Conservation (phyloP, 2,329 filamentous ascomycete species). For the Myriosclerotinia curreyana region DNA sequence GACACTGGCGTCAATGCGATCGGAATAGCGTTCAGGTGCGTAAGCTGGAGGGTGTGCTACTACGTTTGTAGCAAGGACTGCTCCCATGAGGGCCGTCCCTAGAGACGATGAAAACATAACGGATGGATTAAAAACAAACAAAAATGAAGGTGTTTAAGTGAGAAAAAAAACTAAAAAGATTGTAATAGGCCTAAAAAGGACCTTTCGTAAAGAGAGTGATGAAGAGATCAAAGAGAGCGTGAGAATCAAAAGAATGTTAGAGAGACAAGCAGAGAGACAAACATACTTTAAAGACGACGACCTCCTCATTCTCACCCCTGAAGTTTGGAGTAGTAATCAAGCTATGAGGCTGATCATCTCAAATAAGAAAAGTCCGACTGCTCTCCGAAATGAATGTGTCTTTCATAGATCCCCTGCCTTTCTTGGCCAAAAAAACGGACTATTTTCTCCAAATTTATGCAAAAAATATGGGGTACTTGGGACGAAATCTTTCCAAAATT, state of each 20-base stretch:
- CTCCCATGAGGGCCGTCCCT: conserved; percentile 19
- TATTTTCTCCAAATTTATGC: conserved; percentile 9
- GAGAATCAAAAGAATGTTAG: background rate
- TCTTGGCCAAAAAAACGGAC: background rate
- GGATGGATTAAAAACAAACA: conserved; percentile 5
- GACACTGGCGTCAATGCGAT: background rate
- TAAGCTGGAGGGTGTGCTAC: conserved; percentile 14
- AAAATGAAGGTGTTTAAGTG: conserved; percentile 12
- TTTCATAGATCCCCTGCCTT: conserved; percentile 2
- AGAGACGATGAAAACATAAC: conserved; percentile 21
- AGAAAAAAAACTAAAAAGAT: conserved; percentile 7
- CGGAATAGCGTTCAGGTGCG: conserved; percentile 5
- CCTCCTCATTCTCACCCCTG: conserved; percentile 2
- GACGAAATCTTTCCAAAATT: background rate
- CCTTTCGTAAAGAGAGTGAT: conserved; percentile 21
- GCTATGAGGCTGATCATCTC: conserved; percentile 14
- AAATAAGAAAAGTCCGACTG: conserved; percentile 3
- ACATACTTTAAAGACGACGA: conserved; percentile 19
- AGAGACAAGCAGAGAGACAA: conserved; percentile 13
- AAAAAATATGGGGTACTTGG: conserved; percentile 12
- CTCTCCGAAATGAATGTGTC: conserved; percentile 22
- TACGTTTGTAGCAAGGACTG: conserved; percentile 20
- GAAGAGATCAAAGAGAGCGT: conserved; percentile 18
- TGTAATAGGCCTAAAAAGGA: conserved; percentile 19
- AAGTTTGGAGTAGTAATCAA: background rate